Percentiles rank a stretch among this genome's conserved stretches.
phyloP scores from a whole-genome alignment of 2,329 filamentous ascomycete genomes.

The Fusarium sp. region DNA sequence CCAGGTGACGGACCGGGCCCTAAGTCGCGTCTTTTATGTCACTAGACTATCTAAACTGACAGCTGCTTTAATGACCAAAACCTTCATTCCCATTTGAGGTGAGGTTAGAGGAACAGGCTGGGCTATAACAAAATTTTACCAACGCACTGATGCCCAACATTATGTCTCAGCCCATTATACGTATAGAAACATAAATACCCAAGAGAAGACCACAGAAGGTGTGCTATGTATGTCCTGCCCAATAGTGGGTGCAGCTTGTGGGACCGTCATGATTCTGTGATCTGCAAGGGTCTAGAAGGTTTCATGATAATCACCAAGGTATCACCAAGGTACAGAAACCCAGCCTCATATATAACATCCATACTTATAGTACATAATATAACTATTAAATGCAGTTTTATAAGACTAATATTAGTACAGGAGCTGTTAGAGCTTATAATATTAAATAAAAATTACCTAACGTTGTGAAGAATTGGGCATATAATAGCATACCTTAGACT shows the following conservation, averaged over 20 bases:
- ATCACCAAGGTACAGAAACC: constrained; percentile 1
- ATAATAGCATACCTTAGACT: too few relatives aligned
- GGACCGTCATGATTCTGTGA: constrained; percentile 23
- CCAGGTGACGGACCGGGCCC: neutral
- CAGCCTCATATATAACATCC: too few relatives aligned
- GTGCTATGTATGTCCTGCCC: constrained; percentile 2
- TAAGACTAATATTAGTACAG: too few relatives aligned
- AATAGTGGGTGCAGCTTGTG: constrained; percentile 21
- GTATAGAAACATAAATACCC: neutral
- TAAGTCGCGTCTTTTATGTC: neutral
- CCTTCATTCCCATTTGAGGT: neutral
- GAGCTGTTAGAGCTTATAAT: too few relatives aligned
- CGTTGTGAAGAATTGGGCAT: too few relatives aligned
- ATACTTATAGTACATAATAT: too few relatives aligned
- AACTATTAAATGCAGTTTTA: too few relatives aligned
- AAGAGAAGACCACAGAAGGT: constrained; percentile 5
- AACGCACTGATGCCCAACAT: neutral
- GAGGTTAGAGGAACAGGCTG: neutral
- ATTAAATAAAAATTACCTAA: too few relatives aligned
- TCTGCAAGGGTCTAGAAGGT: constrained; percentile 20
- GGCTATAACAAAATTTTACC: neutral
- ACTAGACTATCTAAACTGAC: neutral
- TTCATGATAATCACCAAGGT: constrained; percentile 21
- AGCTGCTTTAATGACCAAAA: neutral
- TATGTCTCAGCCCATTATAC: neutral